Evolutionary conservation across 2,329 filamentous ascomycete species (phyloP).

Genomic region (Hysterium pulicare): DNA sequence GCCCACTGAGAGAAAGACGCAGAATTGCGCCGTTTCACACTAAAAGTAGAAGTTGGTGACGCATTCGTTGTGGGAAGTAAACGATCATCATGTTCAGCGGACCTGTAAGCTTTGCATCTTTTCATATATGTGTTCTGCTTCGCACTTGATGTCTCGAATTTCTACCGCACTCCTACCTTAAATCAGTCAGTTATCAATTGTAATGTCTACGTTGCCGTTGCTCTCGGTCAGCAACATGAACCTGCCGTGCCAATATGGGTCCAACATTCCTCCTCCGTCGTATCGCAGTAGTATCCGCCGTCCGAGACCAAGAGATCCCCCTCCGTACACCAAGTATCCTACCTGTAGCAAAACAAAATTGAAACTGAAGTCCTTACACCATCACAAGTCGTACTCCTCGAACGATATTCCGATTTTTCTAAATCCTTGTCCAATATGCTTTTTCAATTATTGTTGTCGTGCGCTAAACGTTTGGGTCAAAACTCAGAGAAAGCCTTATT

Average conservation of each 20-base stretch:
- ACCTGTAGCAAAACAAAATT: slow-evolving; percentile 4
- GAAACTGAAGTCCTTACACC: slow-evolving; percentile 18
- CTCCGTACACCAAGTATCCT: slow-evolving; percentile 8
- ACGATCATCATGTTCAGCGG: slow-evolving; percentile 17
- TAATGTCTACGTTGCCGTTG: slow-evolving; percentile 1
- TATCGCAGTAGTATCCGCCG: slow-evolving; percentile 1
- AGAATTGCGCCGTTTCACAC: not conserved
- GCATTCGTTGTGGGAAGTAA: not conserved
- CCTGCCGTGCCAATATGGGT: not conserved
- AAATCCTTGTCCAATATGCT: slow-evolving; percentile 27
- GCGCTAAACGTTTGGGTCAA: slow-evolving; percentile 17
- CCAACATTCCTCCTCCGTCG: slow-evolving; percentile 11
- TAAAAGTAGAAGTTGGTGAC: slow-evolving; percentile 1
- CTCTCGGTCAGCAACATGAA: not conserved
- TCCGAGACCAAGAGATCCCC: slow-evolving; percentile 7
- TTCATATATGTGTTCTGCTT: slow-evolving; percentile 9
- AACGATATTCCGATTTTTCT: slow-evolving; percentile 24
- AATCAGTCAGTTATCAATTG: too few relatives aligned
- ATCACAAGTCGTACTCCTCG: slow-evolving; percentile 19
- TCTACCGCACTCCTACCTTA: too few relatives aligned
- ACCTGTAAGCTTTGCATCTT: slow-evolving; percentile 21
- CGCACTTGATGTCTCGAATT: slow-evolving; percentile 1
- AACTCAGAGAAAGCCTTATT: slow-evolving; percentile 67
- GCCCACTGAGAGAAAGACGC: not conserved
- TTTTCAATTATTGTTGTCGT: slow-evolving; percentile 21